Evolutionary conservation across 495 filamentous ascomycete species (phyloP), one percentile per base, ranked within the genome.

Genomic region (Penicillium paxilli): DNA sequence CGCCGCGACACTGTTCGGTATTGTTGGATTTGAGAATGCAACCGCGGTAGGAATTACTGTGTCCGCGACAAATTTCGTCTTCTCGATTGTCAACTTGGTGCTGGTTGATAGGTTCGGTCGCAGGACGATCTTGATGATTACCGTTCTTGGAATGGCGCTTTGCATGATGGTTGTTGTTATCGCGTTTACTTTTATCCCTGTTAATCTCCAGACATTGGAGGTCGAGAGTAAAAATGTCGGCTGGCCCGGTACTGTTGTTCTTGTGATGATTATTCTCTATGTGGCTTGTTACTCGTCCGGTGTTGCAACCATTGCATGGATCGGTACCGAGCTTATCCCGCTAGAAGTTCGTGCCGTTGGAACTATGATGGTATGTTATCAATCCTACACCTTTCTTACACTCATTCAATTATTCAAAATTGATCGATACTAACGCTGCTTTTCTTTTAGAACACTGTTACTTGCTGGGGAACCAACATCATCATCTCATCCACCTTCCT

Each of bases 401-500:
- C 26, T 19, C 1, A 5, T 19, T 21, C 11, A 2, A 2, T 21
- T 16, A 19, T 10, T 19, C 8, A 32, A 46, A 12, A 52, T 21
- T 5, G 16, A 8, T 23, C n/a, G 21, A 42, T 23, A 42, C 20
- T 42, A 42, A 42, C 5, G n/a, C n/a, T 1, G 1, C 19, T 12
- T 21, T 12, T 23, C 12, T 16, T n/a, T 10, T 12, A 61, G 58
- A 64, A 76, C 14, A 80, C 77, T 5, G 69, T 74, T 24, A 73
- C 73, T 3, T 78, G 74, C 66, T 80, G 76, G 76, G 73, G 72
- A 24, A 70, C 65, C 45, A 80, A 82, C 51, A 70, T 81, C 32
- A 80, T 81, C 55, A 71, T 80, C 40, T 69, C 77, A 1, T 79
- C 74, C 2, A 80, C 76, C 0, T 82, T 81, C 61, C 63, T 82